Evolutionary conservation across 257 asterid species (phyloP).

Genomic region (Gardenia jasminoides): DNA sequence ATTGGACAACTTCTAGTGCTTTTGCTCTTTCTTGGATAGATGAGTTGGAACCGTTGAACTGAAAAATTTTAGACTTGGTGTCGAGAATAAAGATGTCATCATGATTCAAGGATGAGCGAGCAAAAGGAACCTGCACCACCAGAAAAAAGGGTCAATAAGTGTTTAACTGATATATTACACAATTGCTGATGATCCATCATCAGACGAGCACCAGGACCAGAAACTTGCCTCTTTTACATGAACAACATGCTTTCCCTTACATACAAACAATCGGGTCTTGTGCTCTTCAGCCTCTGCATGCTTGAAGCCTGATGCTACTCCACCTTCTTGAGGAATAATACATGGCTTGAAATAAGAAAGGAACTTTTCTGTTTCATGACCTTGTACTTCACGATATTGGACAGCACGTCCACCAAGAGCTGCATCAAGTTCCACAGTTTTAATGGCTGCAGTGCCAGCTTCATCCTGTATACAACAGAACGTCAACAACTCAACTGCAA

Average conservation of each 20-base stretch:
- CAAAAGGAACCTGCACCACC: conserved; percentile 75
- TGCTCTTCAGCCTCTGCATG: conserved; percentile 79
- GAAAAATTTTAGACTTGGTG: conserved; percentile 83
- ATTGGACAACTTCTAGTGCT: conserved; percentile 98
- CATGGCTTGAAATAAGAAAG: conserved; percentile 99
- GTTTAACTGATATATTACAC: not conserved
- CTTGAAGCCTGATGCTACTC: conserved; percentile 88
- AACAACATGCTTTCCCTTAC: conserved; percentile 97
- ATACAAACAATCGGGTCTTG: conserved; percentile 69
- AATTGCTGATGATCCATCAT: not conserved
- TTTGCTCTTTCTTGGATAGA: conserved; percentile 99
- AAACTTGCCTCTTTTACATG: conserved; percentile 86
- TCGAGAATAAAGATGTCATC: conserved; percentile 96
- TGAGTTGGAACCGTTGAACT: conserved; percentile 95
- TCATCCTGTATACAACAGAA: conserved; percentile 63
- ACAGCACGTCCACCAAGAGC: conserved; percentile 98
- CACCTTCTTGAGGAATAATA: conserved; percentile 96
- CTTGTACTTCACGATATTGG: conserved; percentile 97
- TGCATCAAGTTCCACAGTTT: conserved; percentile 88
- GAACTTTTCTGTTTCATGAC: conserved; percentile 93
- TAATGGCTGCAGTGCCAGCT: conserved; percentile 87
- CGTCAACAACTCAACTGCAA: conserved; percentile 10
- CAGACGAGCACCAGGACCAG: conserved; percentile 19
- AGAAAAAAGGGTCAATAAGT: not conserved
- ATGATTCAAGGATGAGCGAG: conserved; percentile 93